Evolutionary conservation across 305 asterid genomes (phyloP).

Genomic region (Fraxinus dipetala): DNA sequence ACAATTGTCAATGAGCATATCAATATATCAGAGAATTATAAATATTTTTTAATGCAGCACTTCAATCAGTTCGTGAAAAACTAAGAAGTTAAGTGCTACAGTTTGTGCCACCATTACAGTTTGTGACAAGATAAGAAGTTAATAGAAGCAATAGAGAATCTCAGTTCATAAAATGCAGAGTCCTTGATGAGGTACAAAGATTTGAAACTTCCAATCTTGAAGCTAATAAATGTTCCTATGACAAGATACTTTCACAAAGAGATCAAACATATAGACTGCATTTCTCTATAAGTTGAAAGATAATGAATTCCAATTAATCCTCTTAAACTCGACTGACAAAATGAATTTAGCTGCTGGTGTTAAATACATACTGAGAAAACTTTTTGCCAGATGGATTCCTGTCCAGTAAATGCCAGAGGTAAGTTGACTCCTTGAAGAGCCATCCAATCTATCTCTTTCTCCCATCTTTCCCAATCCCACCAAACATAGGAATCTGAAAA

Average conservation of each 20-base stretch:
- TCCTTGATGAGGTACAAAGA: neutral
- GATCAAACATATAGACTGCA: neutral
- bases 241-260: constrained; percentile 1
- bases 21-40: neutral
- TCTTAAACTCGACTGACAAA: constrained; percentile 11
- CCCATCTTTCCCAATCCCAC: constrained; percentile 99
- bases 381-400: constrained; percentile 92
- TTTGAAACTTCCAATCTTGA: neutral
- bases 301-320: constrained; percentile 1
- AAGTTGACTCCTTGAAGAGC: constrained; percentile 91
- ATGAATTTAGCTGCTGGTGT: constrained; percentile 1
- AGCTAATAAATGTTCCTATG: neutral
- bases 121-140: constrained; percentile 9
- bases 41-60: neutral
- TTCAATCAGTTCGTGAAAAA: neutral
- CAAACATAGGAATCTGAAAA: constrained; percentile 90
- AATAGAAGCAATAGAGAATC: constrained; percentile 2
- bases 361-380: constrained; percentile 72
- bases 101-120: neutral
- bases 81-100: neutral
- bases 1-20: constrained; percentile 6
- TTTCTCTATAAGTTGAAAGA: constrained; percentile 16
- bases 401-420: constrained; percentile 94
- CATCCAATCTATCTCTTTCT: constrained; percentile 98
- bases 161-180: neutral